A percentile compares a stretch with the other conserved stretches of the same genome.
These are phyloP conservation scores for Phragmites australis DNA, from an alignment of 176 grass and related monocot genomes.

Conservation along the genomic window DNA sequence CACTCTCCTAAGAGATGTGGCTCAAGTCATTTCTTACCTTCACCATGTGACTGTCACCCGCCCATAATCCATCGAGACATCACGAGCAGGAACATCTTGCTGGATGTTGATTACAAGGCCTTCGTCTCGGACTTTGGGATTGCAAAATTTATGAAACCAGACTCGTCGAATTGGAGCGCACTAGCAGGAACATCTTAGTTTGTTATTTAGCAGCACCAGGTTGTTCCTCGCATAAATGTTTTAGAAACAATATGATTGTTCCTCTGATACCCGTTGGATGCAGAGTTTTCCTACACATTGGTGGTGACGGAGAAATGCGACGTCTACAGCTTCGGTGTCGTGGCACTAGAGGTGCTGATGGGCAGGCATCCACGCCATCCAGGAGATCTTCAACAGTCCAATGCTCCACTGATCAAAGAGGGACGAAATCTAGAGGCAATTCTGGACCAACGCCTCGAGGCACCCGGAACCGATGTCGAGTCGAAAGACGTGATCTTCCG, in stretches of 20 bases:
- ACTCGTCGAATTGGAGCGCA: slow-evolving; percentile 33
- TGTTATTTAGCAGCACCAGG: too few species aligned
- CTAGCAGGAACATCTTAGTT: slow-evolving; percentile 17
- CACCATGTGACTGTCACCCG: slow-evolving; percentile 31
- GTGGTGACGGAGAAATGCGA: background rate
- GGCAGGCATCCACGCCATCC: too few species aligned
- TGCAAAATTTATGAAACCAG: slow-evolving; percentile 19
- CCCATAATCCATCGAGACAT: slow-evolving; percentile 34
- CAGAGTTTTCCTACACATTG: slow-evolving; percentile 24
- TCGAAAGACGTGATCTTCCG: background rate
- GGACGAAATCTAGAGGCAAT: too few species aligned
- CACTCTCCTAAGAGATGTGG: slow-evolving; percentile 28
- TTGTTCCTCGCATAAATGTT: too few species aligned
- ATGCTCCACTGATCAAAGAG: too few species aligned
- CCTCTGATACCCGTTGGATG: background rate
- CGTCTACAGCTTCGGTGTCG: too few species aligned
- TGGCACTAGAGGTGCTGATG: too few species aligned
- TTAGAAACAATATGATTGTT: accelerated
- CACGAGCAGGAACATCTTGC: slow-evolving; percentile 34
- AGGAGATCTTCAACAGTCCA: too few species aligned
- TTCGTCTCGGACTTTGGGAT: slow-evolving; percentile 37
- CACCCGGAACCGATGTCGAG: background rate
- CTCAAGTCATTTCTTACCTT: slow-evolving; percentile 28
- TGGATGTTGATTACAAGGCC: slow-evolving; percentile 34
- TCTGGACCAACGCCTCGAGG: too few species aligned